Evolutionary conservation across 371 early-diverging fungal genomes (phyloP).

Genomic region (Mucor saturninus): DNA sequence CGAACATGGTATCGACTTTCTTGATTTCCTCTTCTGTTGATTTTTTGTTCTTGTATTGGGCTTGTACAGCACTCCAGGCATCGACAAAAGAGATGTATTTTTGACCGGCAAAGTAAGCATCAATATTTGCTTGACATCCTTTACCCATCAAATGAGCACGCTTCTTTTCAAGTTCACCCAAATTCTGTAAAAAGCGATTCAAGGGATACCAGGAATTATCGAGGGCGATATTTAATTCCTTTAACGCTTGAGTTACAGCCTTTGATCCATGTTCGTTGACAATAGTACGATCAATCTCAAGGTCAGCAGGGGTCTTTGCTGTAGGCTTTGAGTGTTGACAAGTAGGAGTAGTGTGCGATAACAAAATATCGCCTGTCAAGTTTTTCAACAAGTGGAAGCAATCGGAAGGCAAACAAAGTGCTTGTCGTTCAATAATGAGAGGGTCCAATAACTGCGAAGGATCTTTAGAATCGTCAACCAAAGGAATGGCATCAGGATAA

Average conservation of each 20-base stretch:
- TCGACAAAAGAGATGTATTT: constrained; percentile 37
- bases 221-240: constrained; percentile 41
- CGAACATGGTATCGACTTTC: constrained; percentile 60
- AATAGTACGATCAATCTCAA: constrained; percentile 71
- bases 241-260: constrained; percentile 42
- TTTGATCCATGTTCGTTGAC: constrained; percentile 64
- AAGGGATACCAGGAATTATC: constrained; percentile 54
- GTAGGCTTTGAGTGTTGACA: constrained; percentile 75
- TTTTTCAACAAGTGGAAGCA: constrained; percentile 72
- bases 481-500: constrained; percentile 62
- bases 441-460: constrained; percentile 67
- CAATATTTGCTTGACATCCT: constrained; percentile 36
- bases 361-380: constrained; percentile 71
- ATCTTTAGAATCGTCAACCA: constrained; percentile 64
- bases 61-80: constrained; percentile 28
- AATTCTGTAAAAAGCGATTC: constrained; percentile 45
- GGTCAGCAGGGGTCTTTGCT: constrained; percentile 70
- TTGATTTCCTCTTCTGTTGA: constrained; percentile 34
- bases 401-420: constrained; percentile 67
- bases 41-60: constrained; percentile 32
- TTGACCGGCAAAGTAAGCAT: constrained; percentile 36
- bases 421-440: constrained; percentile 61
- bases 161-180: constrained; percentile 40
- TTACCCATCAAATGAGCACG: constrained; percentile 43
- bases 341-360: constrained; percentile 75